phyloP scores from a whole-genome alignment of 306 rosid genomes.

The Bauhinia variegata region DNA sequence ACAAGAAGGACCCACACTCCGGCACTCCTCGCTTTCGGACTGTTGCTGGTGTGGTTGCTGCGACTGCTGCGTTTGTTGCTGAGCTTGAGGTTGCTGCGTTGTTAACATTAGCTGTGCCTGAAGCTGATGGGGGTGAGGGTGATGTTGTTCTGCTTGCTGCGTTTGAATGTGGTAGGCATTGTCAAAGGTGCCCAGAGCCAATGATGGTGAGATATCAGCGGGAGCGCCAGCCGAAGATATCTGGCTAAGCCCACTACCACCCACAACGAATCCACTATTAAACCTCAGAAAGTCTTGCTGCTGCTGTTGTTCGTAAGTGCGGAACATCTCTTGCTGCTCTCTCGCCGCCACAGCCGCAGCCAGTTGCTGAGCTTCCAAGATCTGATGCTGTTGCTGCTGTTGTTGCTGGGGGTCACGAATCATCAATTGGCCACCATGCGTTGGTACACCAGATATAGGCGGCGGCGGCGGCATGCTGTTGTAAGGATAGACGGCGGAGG shows the following conservation, averaged over 20 bases:
- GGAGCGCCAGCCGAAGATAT: conserved; percentile 34
- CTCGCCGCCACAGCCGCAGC: conserved; percentile 58
- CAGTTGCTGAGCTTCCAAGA: conserved; percentile 58
- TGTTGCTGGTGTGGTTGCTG: conserved; percentile 47
- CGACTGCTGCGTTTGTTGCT: conserved; percentile 45
- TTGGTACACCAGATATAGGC: conserved; percentile 35
- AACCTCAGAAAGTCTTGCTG: conserved; percentile 58
- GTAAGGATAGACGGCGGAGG: conserved; percentile 43
- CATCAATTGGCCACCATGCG: conserved; percentile 45
- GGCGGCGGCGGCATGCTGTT: conserved; percentile 43
- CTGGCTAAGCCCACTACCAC: conserved; percentile 57
- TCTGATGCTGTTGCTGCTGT: conserved; percentile 39
- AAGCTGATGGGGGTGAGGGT: conserved; percentile 48
- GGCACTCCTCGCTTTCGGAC: conserved; percentile 62
- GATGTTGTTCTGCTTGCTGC: conserved; percentile 46
- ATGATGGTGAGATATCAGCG: conserved; percentile 60
- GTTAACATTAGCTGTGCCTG: conserved; percentile 70
- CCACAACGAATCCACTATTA: conserved; percentile 62
- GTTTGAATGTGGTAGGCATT: conserved; percentile 52
- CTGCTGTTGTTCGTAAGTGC: conserved; percentile 53
- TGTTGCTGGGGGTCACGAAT: conserved; percentile 57
- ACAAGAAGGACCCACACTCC: conserved; percentile 68
- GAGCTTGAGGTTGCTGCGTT: conserved; percentile 54
- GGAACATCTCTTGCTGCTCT: conserved; percentile 70
- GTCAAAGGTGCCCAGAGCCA: conserved; percentile 73